These are phyloP conservation scores for Casuarina equisetifolia DNA, from an alignment of 306 rosid species.

Conservation along the genomic window DNA sequence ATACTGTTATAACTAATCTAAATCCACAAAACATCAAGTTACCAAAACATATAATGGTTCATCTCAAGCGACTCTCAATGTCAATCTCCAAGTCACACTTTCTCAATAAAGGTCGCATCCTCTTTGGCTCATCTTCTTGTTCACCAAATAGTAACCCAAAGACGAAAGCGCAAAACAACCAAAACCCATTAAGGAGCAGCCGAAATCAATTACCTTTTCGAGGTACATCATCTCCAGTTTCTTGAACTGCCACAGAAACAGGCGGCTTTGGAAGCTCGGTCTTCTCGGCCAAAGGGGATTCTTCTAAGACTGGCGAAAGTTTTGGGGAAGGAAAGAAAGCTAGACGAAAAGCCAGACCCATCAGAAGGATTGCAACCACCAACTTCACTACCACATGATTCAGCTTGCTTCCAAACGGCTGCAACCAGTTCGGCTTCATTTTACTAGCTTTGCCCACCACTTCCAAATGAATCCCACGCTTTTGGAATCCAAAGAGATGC, in stretches of 20 bases:
- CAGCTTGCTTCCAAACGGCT: slow-evolving; percentile 40
- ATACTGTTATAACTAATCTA: neutral
- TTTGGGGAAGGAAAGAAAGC: slow-evolving; percentile 47
- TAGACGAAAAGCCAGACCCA: slow-evolving; percentile 65
- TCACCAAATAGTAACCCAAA: neutral
- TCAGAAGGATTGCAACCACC: slow-evolving; percentile 42
- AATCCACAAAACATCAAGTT: neutral
- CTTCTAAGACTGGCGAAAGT: slow-evolving; percentile 48
- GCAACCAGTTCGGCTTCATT: slow-evolving; percentile 58
- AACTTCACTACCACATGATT: slow-evolving; percentile 48
- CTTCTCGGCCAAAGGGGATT: slow-evolving; percentile 49
- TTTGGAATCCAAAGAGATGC: neutral
- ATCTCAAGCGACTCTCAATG: slow-evolving; percentile 18
- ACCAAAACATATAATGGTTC: neutral
- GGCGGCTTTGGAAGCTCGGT: slow-evolving; percentile 9
- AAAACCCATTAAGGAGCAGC: slow-evolving; percentile 1
- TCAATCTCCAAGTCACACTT: neutral
- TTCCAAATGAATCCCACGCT: neutral
- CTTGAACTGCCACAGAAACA: neutral
- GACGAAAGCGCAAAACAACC: neutral
- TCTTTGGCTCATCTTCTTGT: neutral
- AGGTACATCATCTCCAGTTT: slow-evolving; percentile 34
- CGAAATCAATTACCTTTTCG: slow-evolving; percentile 29
- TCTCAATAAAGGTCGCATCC: neutral
- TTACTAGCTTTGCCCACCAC: neutral